Evolutionary conservation across 768 basidiomycete species (phyloP).

Genomic region (Scleroderma bovista): DNA sequence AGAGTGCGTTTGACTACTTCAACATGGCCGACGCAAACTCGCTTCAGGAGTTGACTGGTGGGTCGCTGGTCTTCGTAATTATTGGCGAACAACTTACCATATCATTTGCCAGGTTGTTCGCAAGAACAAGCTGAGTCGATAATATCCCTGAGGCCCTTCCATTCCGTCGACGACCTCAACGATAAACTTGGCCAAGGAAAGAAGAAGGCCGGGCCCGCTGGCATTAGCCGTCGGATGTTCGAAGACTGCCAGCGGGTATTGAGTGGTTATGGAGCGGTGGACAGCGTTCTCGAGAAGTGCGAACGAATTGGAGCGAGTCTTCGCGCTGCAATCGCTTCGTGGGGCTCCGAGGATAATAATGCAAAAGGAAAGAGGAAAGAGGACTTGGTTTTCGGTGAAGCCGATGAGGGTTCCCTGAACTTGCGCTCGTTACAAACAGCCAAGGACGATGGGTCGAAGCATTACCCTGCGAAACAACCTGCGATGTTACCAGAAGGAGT

Average conservation of each 20-base stretch:
- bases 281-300: conserved; percentile 82
- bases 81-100: conserved; percentile 2
- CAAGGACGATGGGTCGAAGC: conserved; percentile 40
- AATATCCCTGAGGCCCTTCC: conserved; percentile 74
- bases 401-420: conserved; percentile 60
- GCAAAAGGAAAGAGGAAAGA: conserved; percentile 37
- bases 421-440: conserved; percentile 43
- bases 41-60: conserved; percentile 73
- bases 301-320: conserved; percentile 79
- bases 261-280: conserved; percentile 80
- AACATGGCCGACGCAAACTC: conserved; percentile 58
- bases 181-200: conserved; percentile 77
- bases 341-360: conserved; percentile 42
- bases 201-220: conserved; percentile 76
- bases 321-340: conserved; percentile 68
- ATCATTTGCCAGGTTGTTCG: conserved; percentile 55
- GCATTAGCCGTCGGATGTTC: conserved; percentile 85
- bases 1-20: conserved; percentile 60
- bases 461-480: conserved; percentile 77
- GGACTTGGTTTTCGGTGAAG: conserved; percentile 29
- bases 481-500: conserved; percentile 58
- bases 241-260: conserved; percentile 87
- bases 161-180: conserved; percentile 68
- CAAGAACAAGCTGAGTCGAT: conserved; percentile 77
- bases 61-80: conserved; percentile 13